These are phyloP conservation scores for Kalmanozyma brasiliensis DNA, from an alignment of 1,284 basidiomycete species.

Conservation along the genomic window DNA sequence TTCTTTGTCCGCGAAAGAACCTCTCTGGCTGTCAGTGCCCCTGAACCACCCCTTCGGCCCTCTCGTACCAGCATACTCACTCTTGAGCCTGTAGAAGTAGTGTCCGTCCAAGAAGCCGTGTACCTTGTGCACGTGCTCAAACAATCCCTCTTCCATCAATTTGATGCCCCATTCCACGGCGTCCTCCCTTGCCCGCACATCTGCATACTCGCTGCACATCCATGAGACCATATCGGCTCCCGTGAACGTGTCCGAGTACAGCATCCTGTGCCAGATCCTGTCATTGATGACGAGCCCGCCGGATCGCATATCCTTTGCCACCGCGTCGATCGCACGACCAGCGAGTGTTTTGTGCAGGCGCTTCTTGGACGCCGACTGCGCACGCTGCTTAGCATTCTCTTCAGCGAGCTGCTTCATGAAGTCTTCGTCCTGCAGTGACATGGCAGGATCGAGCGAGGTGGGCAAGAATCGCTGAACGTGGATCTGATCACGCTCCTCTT, in stretches of 20 bases:
- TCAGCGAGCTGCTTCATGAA: slow-evolving; percentile 60
- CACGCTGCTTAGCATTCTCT: slow-evolving; percentile 47
- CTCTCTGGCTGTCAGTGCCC: slow-evolving; percentile 34
- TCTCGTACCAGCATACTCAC: slow-evolving; percentile 36
- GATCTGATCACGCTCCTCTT: slow-evolving; percentile 35
- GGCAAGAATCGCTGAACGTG: slow-evolving; percentile 61
- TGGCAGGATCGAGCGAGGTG: slow-evolving; percentile 64
- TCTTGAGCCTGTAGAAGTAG: slow-evolving; percentile 61
- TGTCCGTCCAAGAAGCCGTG: slow-evolving; percentile 67
- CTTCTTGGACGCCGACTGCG: slow-evolving; percentile 40
- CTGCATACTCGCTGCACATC: slow-evolving; percentile 60
- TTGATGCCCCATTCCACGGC: slow-evolving; percentile 57
- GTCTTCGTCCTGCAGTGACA: slow-evolving; percentile 60
- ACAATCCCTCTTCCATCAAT: slow-evolving; percentile 57
- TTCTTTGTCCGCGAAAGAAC: slow-evolving; percentile 37
- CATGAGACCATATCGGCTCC: slow-evolving; percentile 66
- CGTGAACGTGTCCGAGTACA: slow-evolving; percentile 62
- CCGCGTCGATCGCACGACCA: slow-evolving; percentile 28
- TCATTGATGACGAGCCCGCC: slow-evolving; percentile 62
- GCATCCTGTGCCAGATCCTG: slow-evolving; percentile 63
- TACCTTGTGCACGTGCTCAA: slow-evolving; percentile 60
- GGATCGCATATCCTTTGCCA: slow-evolving; percentile 60
- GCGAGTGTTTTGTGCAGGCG: slow-evolving; percentile 35
- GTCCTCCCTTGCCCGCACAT: slow-evolving; percentile 61
- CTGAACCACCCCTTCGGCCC: slow-evolving; percentile 41